These are phyloP conservation scores for Narthecium ossifragum DNA, from an alignment of 106 monocot species.

Conservation along the genomic window DNA sequence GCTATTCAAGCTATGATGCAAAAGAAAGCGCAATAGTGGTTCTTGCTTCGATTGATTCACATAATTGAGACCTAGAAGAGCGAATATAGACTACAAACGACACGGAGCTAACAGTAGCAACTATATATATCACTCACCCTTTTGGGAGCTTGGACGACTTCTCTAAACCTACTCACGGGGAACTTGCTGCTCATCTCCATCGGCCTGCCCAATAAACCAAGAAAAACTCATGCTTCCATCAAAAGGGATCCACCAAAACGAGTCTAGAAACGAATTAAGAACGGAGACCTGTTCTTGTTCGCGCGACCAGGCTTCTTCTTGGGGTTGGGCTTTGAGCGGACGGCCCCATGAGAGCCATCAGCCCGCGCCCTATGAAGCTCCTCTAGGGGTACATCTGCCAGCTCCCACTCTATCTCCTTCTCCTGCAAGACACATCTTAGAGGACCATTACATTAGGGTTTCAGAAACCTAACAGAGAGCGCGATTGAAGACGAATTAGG, in stretches of 20 bases:
- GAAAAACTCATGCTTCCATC: too few species aligned
- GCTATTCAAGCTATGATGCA: too few species aligned
- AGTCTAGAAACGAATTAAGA: neutral
- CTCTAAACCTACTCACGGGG: conserved; percentile 54
- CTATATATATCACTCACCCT: conserved; percentile 67
- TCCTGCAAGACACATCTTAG: conserved; percentile 14
- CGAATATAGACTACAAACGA: too few species aligned
- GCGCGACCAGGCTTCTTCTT: conserved; percentile 35
- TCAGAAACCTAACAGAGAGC: neutral
- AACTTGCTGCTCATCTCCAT: conserved; percentile 79
- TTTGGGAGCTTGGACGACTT: conserved; percentile 80
- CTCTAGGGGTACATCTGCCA: conserved; percentile 72
- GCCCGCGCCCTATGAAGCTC: conserved; percentile 71
- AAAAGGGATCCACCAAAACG: neutral
- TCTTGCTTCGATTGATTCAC: too few species aligned
- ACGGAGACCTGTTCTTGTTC: conserved; percentile 74
- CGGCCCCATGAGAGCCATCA: conserved; percentile 58
- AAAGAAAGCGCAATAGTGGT: too few species aligned
- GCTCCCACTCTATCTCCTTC: conserved; percentile 43
- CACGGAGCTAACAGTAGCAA: too few species aligned
- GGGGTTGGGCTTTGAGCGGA: neutral
- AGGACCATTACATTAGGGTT: neutral
- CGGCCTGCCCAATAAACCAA: conserved; percentile 50
- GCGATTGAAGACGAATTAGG: too few species aligned
- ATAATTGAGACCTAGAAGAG: too few species aligned